Conservation (phyloP, 805 yeast genomes). For the Yarrowia hollandica region DNA sequence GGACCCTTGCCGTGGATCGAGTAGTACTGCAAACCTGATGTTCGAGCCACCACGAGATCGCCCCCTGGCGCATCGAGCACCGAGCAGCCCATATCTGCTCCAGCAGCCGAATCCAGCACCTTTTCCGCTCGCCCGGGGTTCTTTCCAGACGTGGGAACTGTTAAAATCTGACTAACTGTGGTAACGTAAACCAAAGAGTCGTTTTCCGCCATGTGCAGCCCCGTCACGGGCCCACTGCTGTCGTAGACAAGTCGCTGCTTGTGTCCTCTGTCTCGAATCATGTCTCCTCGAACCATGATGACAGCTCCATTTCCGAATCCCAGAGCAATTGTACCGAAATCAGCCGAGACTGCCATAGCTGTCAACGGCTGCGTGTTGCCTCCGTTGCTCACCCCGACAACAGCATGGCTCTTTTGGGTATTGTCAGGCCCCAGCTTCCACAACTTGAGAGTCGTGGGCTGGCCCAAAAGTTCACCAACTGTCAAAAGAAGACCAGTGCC, state of each 20-base stretch:
- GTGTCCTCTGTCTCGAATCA: constrained; percentile 84
- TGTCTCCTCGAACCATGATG: constrained; percentile 80
- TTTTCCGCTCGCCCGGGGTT: constrained; percentile 64
- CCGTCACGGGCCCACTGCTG: constrained; percentile 69
- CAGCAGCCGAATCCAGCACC: constrained; percentile 48
- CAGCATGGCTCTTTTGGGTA: constrained; percentile 56
- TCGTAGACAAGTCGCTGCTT: constrained; percentile 79
- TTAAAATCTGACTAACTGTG: constrained; percentile 69
- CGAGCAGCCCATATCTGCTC: constrained; percentile 50
- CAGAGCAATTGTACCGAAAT: constrained; percentile 64
- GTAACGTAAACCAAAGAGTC: constrained; percentile 59
- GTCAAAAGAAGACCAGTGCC: constrained; percentile 60
- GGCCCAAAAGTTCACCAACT: constrained; percentile 68
- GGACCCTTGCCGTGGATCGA: constrained; percentile 52
- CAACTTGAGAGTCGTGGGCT: constrained; percentile 63
- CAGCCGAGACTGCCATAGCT: constrained; percentile 54
- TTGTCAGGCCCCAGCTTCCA: constrained; percentile 61
- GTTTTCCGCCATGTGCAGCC: constrained; percentile 55
- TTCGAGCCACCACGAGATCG: constrained; percentile 63
- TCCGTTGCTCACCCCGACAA: constrained; percentile 65
- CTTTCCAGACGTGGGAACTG: constrained; percentile 75
- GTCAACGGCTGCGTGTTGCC: constrained; percentile 78
- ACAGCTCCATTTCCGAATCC: constrained; percentile 87
- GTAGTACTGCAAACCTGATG: constrained; percentile 64
- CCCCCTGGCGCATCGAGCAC: constrained; percentile 44